A percentile compares a stretch with the other conserved stretches of the same genome.
These are phyloP conservation scores for Xylaria sp. DNA, from an alignment of 2,329 filamentous ascomycete genomes.

Conservation along the genomic window DNA sequence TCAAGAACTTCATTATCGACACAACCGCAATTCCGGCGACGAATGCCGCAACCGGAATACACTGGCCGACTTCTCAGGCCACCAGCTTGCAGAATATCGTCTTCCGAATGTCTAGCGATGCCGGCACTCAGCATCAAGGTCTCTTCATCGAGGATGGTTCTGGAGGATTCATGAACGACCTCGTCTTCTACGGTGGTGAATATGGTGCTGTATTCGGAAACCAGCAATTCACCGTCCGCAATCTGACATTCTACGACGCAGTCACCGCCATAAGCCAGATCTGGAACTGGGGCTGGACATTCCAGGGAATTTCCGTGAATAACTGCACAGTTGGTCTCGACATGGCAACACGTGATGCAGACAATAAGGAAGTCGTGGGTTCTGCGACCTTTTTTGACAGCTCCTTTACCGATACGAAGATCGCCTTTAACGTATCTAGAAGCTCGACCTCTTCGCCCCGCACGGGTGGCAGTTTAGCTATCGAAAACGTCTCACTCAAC, in stretches of 20 bases:
- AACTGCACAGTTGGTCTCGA: conserved; percentile 74
- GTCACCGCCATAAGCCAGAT: conserved; percentile 76
- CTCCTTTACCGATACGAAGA: conserved; percentile 71
- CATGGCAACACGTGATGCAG: conserved; percentile 60
- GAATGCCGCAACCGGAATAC: conserved; percentile 64
- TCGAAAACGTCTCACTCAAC: conserved; percentile 60
- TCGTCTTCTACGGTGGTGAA: conserved; percentile 77
- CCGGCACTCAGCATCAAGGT: conserved; percentile 63
- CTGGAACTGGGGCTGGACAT: conserved; percentile 83
- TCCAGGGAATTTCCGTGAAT: conserved; percentile 56
- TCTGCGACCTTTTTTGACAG: conserved; percentile 82
- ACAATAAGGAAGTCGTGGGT: conserved; percentile 61
- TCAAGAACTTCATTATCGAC: conserved; percentile 67
- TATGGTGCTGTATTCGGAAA: conserved; percentile 70
- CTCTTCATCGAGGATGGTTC: conserved; percentile 72
- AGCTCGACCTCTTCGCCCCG: conserved; percentile 48
- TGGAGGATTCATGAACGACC: conserved; percentile 74
- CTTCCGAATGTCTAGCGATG: conserved; percentile 60
- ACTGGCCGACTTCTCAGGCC: conserved; percentile 75
- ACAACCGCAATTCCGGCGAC: conserved; percentile 60
- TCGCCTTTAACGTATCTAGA: conserved; percentile 73
- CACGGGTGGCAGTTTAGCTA: conserved; percentile 56
- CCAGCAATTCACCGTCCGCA: conserved; percentile 75
- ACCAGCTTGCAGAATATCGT: conserved; percentile 68
- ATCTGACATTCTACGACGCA: conserved; percentile 73